Evolutionary conservation across 192 early-diverging fungal genomes (phyloP), one percentile per base, ranked within the genome.

Genomic region (Podila epigama): DNA sequence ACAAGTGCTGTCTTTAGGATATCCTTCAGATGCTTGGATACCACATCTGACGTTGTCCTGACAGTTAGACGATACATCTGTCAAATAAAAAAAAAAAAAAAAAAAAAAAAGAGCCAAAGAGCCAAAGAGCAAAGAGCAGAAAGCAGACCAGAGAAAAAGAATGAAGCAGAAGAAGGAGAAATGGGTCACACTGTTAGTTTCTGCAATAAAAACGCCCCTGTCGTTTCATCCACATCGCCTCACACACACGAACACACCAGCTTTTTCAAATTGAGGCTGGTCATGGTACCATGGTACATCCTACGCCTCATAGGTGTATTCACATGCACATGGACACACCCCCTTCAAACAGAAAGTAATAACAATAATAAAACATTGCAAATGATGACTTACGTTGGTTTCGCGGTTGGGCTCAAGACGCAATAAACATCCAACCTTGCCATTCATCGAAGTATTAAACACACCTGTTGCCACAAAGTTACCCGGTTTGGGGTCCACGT

Each of bases 381-480:
- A 28, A 52, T 13, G 1, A 18, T 37, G 31, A 82, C 79, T 71
- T 88, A 95, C 92, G 85, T 93, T 84, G 51, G 94, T 90, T 18
- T 93, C 89, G 12, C 85, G 71, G 68, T 94, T 97, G 16, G 91
- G 90, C 78, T 99, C 98, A 20, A 98, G 71, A 27, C 98, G 85
- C 69, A 95, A 70, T 57, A 99, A 82, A 79, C 94, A 95, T 18
- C 97, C 97, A 58, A 97, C 89, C 65, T 96, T 94, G 34, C 95
- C 96, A 16, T 83, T 82, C 22, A 69, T 71, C 40, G 89, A 85
- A 20, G 92, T 84, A 58, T 89, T 90, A 42, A 95, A 90, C 44
- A 99, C 94, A 51, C 93, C 94, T 0, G 95, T 95, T 11, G 89
- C 94, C 6, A 97, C 95, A 63, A 95, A 77, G 69, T 98, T 99